Conservation (phyloP, 805 yeast species). For the Kregervanrija delftensis region DNA sequence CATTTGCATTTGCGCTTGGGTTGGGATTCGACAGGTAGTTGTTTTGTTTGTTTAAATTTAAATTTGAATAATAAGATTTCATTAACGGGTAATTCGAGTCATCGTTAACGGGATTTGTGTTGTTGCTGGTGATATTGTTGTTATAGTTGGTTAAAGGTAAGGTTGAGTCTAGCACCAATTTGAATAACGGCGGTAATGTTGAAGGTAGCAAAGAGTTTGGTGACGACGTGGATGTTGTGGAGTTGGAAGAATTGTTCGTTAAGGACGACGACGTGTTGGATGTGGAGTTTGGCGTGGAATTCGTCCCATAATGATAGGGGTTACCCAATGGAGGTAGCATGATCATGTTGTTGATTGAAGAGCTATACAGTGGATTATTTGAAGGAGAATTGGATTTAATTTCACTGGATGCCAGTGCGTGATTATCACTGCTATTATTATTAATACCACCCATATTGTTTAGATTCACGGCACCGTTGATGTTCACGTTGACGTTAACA, state of each 20-base stretch:
- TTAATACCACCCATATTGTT: not conserved
- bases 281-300: conserved; percentile 1
- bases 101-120: conserved; percentile 3
- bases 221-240: conserved; percentile 1
- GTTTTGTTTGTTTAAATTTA: not conserved
- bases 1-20: not conserved
- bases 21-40: conserved; percentile 3
- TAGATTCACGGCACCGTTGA: not conserved
- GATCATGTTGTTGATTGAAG: conserved; percentile 6
- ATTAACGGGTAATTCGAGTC: no score
- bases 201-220: not conserved
- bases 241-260: not conserved
- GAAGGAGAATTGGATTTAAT: no score
- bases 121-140: not conserved
- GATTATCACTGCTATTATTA: no score
- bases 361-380: not conserved
- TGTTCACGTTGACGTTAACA: not conserved
- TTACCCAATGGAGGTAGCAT: conserved; percentile 16
- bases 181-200: conserved; percentile 20
- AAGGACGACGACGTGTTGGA: not conserved
- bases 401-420: no score
- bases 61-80: no score
- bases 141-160: conserved; percentile 15
- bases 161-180: conserved; percentile 20
- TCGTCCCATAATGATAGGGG: conserved; percentile 9